Base-by-base conservation (phyloP, 2,329 filamentous ascomycete genomes). In the Penicillium thymicola region DNA sequence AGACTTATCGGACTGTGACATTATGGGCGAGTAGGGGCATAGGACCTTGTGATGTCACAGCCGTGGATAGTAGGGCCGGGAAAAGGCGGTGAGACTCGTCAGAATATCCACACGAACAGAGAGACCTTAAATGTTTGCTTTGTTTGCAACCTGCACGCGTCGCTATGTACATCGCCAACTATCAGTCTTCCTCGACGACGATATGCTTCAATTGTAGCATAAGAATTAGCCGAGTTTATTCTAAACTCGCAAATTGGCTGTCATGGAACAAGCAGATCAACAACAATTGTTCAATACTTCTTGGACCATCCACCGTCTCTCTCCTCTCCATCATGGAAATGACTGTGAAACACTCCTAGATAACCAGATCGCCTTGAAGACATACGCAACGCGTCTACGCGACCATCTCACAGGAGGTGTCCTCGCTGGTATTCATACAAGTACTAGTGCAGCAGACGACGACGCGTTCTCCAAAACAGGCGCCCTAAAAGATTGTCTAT, bases 241-340 rank as follows among this genome's bases (percentile, higher is more conserved):
- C 4, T 14, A 30, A 23, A n/a, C 30, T 47, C 23, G 23, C 14
- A 27, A 4, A 5, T 18, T 23, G 13, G 6, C 9, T 43, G 34
- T 13, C 13, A 74, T 74, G 71, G 63, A 64, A 23, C 54, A 63
- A 49, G 57, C 61, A 56, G 65, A 51, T 16, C 54, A 54, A 27
- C 56, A 77, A 53, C 77, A 79, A 11, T 72, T 83, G 38, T 80
- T 81, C 64, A 78, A 79, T 63, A 77, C 76, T n/a, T 82, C 80
- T 28, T 83, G 80, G 76, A 78, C 72, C n/a, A 69, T 80, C 49
- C 79, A 82, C 65, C 79, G 80, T 60, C 68, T 82, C 9, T 82
- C 81, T 4, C 80, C 80, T n/a, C 75, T 84, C 38, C 77, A 82
- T 65, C 77, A 81, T 63, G 75, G 71, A 55, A 72, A 73, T 41